Conservation (phyloP, 495 filamentous ascomycete species). For the Neurospora africana region DNA sequence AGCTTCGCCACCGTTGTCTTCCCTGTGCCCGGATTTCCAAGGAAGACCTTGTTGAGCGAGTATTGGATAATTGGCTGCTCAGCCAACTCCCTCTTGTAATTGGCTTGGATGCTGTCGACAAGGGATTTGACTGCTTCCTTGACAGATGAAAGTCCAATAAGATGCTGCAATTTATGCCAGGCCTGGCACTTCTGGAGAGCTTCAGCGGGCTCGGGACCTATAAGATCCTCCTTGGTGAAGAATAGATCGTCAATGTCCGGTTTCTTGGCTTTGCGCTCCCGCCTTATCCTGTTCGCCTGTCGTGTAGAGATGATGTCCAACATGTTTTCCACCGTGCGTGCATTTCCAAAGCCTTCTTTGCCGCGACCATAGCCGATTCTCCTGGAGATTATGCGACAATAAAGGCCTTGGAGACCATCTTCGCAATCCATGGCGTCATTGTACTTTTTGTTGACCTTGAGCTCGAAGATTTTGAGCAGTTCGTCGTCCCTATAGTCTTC, state of each 20-base stretch:
- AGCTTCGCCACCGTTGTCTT: conserved; percentile 71
- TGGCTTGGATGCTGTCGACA: conserved; percentile 47
- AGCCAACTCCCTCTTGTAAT: conserved; percentile 51
- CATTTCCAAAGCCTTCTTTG: conserved; percentile 62
- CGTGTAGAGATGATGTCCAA: conserved; percentile 43
- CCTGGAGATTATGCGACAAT: conserved; percentile 50
- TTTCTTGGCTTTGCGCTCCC: conserved; percentile 19
- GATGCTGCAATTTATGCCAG: conserved; percentile 48
- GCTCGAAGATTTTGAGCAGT: conserved; percentile 48
- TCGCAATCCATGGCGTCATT: conserved; percentile 47
- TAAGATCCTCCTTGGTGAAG: conserved; percentile 49
- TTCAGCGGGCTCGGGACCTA: conserved; percentile 53
- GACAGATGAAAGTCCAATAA: conserved; percentile 52
- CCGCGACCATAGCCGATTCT: conserved; percentile 53
- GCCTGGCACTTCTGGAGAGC: conserved; percentile 39
- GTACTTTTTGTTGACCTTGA: conserved; percentile 36
- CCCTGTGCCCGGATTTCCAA: conserved; percentile 62
- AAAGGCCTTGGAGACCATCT: conserved; percentile 50
- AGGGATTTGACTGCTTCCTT: conserved; percentile 51
- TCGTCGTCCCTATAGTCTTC: conserved; percentile 60
- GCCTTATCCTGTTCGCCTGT: conserved; percentile 45
- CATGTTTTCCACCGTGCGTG: conserved; percentile 53
- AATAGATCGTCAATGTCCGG: conserved; percentile 36
- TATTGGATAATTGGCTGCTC: conserved; percentile 47
- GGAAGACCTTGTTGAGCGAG: conserved; percentile 59